These are phyloP conservation scores for Avena atlantica DNA, from an alignment of 176 grass and related monocot genomes.

Conservation along the genomic window DNA sequence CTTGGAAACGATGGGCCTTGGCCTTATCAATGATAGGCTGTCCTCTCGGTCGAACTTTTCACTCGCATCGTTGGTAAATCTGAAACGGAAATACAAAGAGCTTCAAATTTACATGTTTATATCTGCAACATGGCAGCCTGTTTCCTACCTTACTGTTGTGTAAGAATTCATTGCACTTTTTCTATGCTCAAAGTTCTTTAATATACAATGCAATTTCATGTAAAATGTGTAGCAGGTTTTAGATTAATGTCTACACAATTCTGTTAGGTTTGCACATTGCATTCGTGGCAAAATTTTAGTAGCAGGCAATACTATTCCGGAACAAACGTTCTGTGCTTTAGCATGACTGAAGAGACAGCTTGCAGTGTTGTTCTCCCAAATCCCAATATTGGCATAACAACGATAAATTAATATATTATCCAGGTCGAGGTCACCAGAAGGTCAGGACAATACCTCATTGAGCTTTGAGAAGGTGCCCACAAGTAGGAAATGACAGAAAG, in stretches of 20 bases:
- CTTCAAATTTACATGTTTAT: conserved; percentile 29
- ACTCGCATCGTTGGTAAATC: conserved; percentile 74
- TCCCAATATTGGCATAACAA: conserved; percentile 1
- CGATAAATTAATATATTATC: conserved; percentile 5
- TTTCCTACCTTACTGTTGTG: not conserved
- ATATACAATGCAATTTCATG: not conserved
- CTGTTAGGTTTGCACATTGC: not conserved
- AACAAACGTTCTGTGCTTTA: not conserved
- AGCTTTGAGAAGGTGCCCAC: conserved; percentile 95
- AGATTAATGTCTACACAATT: not conserved
- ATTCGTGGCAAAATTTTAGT: not conserved
- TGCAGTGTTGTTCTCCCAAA: not conserved
- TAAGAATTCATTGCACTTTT: conserved; percentile 12
- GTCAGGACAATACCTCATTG: conserved; percentile 68
- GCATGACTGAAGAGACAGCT: not conserved
- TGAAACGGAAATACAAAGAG: conserved; percentile 41
- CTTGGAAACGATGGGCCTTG: conserved; percentile 71
- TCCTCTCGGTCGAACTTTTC: conserved; percentile 90
- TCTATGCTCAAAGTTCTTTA: conserved; percentile 26
- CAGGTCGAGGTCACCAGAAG: conserved; percentile 26
- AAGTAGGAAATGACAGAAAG: conserved; percentile 90
- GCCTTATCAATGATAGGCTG: conserved; percentile 83
- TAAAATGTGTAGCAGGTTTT: not conserved
- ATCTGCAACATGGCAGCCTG: not conserved
- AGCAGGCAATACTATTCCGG: not conserved